Evolutionary conservation across 2,329 filamentous ascomycete species (phyloP).

Genomic region (Xylariaceae sp.): DNA sequence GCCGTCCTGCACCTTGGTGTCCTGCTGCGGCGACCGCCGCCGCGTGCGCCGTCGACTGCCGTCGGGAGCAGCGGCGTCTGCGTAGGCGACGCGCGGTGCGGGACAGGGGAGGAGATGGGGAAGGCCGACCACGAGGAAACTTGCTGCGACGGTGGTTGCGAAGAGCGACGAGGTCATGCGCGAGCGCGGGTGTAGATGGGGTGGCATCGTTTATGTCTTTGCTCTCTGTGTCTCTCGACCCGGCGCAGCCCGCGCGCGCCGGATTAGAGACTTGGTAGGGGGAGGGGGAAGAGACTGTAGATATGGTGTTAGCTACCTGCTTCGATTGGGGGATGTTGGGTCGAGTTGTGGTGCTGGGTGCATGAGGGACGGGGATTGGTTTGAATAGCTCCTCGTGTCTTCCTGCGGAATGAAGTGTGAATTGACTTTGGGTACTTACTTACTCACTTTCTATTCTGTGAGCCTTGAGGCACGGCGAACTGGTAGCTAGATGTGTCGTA

Average conservation of each 20-base stretch:
- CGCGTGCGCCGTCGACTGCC: constrained; percentile 22
- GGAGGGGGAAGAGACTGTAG: not conserved
- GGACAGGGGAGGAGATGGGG: constrained; percentile 91
- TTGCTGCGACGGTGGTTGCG: constrained; percentile 82
- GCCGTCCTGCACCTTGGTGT: constrained; percentile 39
- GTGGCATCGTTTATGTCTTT: constrained; percentile 57
- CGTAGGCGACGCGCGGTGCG: constrained; percentile 67
- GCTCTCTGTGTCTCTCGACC: not conserved
- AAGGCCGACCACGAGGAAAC: constrained; percentile 85
- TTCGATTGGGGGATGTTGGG: not conserved
- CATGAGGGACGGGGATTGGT: not conserved
- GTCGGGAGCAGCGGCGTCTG: constrained; percentile 54
- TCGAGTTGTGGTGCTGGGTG: not conserved
- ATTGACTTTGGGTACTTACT: no score
- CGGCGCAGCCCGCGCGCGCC: not conserved
- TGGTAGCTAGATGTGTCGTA: no score
- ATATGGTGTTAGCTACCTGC: not conserved
- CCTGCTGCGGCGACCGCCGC: constrained; percentile 29
- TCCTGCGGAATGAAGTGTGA: no score
- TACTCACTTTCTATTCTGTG: no score
- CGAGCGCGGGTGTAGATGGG: constrained; percentile 88
- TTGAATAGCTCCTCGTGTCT: no score
- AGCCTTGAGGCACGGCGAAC: no score
- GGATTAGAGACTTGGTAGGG: not conserved
- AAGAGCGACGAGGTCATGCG: constrained; percentile 92